Percentiles rank a stretch among this genome's conserved stretches.
These are phyloP conservation scores for Suillus hirtellus DNA, from an alignment of 768 basidiomycete species.

Conservation along the genomic window DNA sequence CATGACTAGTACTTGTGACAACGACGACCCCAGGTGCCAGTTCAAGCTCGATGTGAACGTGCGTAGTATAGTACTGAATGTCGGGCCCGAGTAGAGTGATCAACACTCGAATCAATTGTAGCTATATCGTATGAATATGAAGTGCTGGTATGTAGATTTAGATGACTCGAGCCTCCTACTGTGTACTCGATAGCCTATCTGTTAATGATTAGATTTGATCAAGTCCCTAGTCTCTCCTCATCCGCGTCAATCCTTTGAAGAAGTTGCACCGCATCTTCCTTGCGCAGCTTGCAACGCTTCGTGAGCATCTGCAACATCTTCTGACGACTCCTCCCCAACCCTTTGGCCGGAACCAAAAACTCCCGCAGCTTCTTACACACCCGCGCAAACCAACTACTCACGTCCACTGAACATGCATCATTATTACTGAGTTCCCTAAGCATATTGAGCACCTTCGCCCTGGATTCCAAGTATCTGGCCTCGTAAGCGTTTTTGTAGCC, in stretches of 20 bases:
- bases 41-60: neutral
- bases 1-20: too few species aligned
- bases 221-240: neutral
- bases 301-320: constrained; percentile 14
- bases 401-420: neutral
- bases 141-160: neutral
- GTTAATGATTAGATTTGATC: neutral
- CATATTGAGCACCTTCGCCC: constrained; percentile 25
- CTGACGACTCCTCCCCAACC: neutral
- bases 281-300: constrained; percentile 30
- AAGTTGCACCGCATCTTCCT: constrained; percentile 22
- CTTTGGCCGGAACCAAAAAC: neutral
- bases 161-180: neutral
- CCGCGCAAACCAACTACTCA: neutral
- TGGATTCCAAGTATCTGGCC: constrained; percentile 20
- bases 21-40: neutral
- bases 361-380: neutral
- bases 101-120: neutral
- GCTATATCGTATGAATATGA: neutral
- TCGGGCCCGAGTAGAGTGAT: neutral
- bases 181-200: neutral
- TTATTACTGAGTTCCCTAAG: constrained; percentile 5
- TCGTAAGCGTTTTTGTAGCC: constrained; percentile 6
- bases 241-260: constrained; percentile 19
- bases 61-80: neutral